Evolutionary conservation across 306 rosid species (phyloP), one percentile per base, ranked within the genome.

Genomic region (Canavalia ensiformis): DNA sequence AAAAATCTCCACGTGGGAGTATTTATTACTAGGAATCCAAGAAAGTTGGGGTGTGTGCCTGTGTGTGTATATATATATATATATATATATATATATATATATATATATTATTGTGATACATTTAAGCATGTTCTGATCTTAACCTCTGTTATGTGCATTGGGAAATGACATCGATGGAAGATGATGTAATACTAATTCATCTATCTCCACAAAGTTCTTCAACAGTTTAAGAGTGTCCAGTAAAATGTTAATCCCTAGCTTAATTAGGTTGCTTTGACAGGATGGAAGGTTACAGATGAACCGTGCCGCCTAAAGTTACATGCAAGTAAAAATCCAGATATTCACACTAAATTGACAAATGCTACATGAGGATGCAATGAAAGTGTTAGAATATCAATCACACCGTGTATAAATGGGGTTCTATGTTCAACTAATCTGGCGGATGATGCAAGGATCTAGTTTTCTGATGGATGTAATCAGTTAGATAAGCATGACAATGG

Each of bases 251-350:
- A 58, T 33, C 28, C 3, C 46, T 33, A 60, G 54, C 7, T 46
- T 67, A 67, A 67, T 31, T 8, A 25, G 52, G 41, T 28, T 56
- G 54, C 78, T 57, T 57, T 42, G 8, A 72, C 77, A 8, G 18
- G 12, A 73, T 2, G 54, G 66, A 18, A 37, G 66, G 52, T 73
- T 55, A 25, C 50, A 73, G 7, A 54, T 9, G 51, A 18, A 37
- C 37, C 54, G 6, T 64, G 73, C 37, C 5, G 8, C 51, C 33
- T 49, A 64, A 76, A 35, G 51, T 18, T 18, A 34, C 51, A 64
- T 64, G 81, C 50, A 49, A 64, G 25, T 49, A 59, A n/a, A 33
- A 5, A 45, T 62, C 49, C 46, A 76, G 72, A 49, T 76, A 76
- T 47, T 62, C 72, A 47, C 59, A 8, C 73, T 44, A 25, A 60